Base-by-base conservation (phyloP, 2,329 filamentous ascomycete genomes). In the Ampelomyces quisqualis region DNA sequence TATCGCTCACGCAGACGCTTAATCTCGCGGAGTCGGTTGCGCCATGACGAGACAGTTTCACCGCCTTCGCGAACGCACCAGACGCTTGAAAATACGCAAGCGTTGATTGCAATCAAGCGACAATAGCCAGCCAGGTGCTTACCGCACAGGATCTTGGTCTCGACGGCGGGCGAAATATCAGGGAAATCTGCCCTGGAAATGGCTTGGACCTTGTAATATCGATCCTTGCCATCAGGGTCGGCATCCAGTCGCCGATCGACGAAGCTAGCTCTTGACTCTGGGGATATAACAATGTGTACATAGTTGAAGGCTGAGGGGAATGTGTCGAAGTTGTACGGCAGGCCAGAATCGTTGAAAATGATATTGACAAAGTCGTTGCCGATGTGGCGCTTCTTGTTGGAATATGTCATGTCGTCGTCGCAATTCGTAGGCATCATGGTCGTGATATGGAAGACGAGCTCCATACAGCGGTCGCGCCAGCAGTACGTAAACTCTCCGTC, bases 351-450 rank as follows among this genome's bases (percentile, higher is more conserved):
- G 66, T 98, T 98, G 77, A 94, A 98, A 43, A 98, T 85, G 55
- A 98, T 95, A 64, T 95, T 97, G 63, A 98, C 93, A 66, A 88
- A 95, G 68, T 97, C 93, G 62, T 98, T 98, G 43, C 93, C 93
- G 46, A 97, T 93, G 62, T 97, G 94, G 2, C 84, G 79, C 70
- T 98, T 98, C 74, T 98, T 98, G 65, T 82, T 78, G 47, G 85
- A 83, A 60, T 68, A 64, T 17, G 85, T 89, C 47, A 81, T 78
- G 57, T 95, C 90, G 20, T 81, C 77, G 38, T 89, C 82, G 10
- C 85, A 73, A 61, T 94, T 80, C 7, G 89, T 95, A 1, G 93
- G 93, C 93, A 98, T 98, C 77, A 97, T 90, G 3, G 91, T 98
- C 4, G 88, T 89, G 39, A 97, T 85, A 64, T 97, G 93, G 69